Percentiles rank a stretch among this genome's conserved stretches.
Evolutionary conservation across 768 basidiomycete species (phyloP).

Genomic region (Mycena venus): DNA sequence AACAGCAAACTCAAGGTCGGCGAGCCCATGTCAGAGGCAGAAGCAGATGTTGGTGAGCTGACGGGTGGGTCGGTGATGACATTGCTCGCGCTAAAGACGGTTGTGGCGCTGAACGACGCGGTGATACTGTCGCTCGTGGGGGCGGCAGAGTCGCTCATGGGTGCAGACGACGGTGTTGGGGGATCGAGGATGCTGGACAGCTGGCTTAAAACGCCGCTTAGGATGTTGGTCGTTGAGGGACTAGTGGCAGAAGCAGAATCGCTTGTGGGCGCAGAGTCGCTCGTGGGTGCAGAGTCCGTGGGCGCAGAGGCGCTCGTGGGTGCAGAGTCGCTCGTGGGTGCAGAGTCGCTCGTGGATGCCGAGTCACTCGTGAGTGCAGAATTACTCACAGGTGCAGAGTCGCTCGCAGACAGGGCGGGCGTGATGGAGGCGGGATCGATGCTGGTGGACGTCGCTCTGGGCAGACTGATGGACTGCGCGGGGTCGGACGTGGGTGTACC

Average conservation of each 20-base stretch:
- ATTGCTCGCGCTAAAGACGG: slow-evolving; percentile 6
- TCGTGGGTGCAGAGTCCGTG: no score
- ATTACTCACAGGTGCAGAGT: neutral
- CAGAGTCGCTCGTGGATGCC: neutral
- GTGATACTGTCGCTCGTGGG: neutral
- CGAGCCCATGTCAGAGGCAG: neutral
- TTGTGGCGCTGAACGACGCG: neutral
- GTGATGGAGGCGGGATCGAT: neutral
- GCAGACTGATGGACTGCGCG: slow-evolving; percentile 16
- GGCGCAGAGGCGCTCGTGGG: neutral
- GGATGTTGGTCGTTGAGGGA: no score
- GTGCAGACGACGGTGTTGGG: no score
- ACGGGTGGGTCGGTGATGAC: neutral
- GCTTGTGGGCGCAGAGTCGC: neutral
- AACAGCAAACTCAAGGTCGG: neutral
- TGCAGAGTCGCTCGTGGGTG: neutral
- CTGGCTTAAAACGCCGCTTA: no score
- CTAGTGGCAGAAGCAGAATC: no score
- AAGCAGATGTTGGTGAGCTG: neutral
- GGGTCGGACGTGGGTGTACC: neutral
- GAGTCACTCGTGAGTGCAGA: neutral
- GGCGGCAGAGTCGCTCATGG: neutral
- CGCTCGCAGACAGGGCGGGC: neutral
- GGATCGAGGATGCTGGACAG: no score
- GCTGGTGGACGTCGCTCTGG: slow-evolving; percentile 33